Evolutionary conservation across 345 rosid species (phyloP), one percentile per base, ranked within the genome.

Genomic region (Erucastrum elatum): DNA sequence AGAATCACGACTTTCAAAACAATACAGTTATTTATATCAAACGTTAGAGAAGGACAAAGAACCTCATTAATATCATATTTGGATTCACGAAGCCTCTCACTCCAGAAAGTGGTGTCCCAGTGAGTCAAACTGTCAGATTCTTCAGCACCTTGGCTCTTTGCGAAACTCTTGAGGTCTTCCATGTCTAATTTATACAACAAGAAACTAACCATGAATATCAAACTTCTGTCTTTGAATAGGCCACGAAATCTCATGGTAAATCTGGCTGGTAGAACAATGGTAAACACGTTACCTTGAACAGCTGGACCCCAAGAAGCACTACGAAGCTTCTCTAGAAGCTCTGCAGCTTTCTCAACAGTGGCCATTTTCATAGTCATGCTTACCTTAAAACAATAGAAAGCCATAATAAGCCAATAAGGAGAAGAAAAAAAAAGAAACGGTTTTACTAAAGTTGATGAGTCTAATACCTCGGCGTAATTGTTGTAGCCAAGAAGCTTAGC

Each of bases 321-420:
- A 4, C 97, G 88, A 80, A 94, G 92, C 87, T 87, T 90, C 77
- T 94, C 97, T 63, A 94, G 81, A 37, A 94, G 94, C 82, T 90
- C 95, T 67, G 84, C 86, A 17, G 98, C 95, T 83, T 86, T 92
- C 66, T 88, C 91, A 70, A 94, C 94, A 12, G 97, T 94, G 27
- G 98, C 98, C 98, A 94, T 92, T 86, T 94, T 94, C 72, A 85
- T 88, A 77, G 94, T 94, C 98, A 94, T 92, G 89, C 97, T 92
- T 75, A 92, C 94, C 97, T 94, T 94, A 81, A 75, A 68, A 11
- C 61, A 64, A 37, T 4, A 13, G 76, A 29, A 65, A 72, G 17
- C 59, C 33, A 72, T n/a, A 76, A 67, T 84, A 37, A 44, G 68
- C 71, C 70, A 25, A 64, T 6, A 8, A 71, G 73, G 37, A 33